Evolutionary conservation across 305 asterid species (phyloP), one percentile per base, ranked within the genome.

Genomic region (Caryopteris hybrid): DNA sequence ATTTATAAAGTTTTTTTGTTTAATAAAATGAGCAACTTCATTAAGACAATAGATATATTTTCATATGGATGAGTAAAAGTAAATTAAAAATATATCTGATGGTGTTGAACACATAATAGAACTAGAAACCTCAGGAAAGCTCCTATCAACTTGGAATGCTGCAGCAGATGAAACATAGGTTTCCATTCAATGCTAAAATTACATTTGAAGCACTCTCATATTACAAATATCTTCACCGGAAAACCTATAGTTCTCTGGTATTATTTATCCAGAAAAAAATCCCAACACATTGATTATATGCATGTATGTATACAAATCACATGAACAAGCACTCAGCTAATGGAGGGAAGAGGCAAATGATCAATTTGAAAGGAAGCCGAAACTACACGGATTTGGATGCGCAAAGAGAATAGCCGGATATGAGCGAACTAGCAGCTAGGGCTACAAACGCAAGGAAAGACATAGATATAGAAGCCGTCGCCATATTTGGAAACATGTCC

Each of bases 401-500:
- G 82, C 85, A 88, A 39, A 92, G 86, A 56, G 83, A 69, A 57
- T 90, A 84, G 58, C 98, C 97, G 18, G 97, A 92, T 46, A 89
- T 55, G 76, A 92, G 90, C 64, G 98, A 85, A 73, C 74, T 85
- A 21, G 66, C 59, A n/a, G 98, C 96, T 4, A 90, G 43, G 52
- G 98, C 92, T 9, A 81, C 80, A 76, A 92, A 92, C 17, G 97
- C 91, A 41, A 90, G 91, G 74, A 86, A 90, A 31, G 97, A 92
- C 84, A 80, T 79, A 0, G 95, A 75, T 59, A 92, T 82, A 0
- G 98, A 88, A 47, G 84, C 83, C 5, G 80, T 86, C 42, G 97
- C 98, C 89, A 92, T 73, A 69, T 86, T 81, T 13, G 96, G 93
- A 69, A 92, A 92, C 83, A 78, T 88, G 78, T 92, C 98, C 42